Evolutionary conservation across 345 rosid genomes (phyloP), one percentile per base, ranked within the genome.

Genomic region (Melaleuca quinquenervia): DNA sequence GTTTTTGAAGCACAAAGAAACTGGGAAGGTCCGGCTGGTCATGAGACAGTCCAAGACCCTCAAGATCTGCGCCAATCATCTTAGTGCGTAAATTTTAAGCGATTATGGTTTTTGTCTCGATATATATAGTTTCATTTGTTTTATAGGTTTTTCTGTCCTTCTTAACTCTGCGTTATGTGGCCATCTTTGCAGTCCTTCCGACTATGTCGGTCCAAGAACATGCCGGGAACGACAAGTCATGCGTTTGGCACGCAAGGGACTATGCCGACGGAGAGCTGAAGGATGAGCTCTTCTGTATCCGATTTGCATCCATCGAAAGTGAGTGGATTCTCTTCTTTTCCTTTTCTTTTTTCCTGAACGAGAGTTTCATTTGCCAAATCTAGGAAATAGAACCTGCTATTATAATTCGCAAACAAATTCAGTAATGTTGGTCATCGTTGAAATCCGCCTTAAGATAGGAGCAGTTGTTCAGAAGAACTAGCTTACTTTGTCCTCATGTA

Each of bases 61-160:
- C 86, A 97, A 96, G 95, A 96, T 97, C 97, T 97, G 99, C 76
- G 99, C 99, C 82, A 97, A 97, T 89, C 99, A 97, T 93, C 88
- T 94, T 3, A 94, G 99, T 94, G 36, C 74, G 94, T 87, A 22
- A 60, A 24, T 82, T 80, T 74, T 18, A 5, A 8, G 83, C 75
- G 18, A 44, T 53, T 44, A 11, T 86, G 45, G 48, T 36, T 24
- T 5, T 56, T 18, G 16, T 54, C 44, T 51, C 9, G 76, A 29
- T 15, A 5, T 64, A 8, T 64, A 64, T 20, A 8, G 55, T 60
- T 70, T 62, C 49, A 11, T n/a, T 60, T 62, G 27, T 75, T 82
- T 82, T 80, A 16, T 8, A 15, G 6, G 41, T 2, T 32, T 26
- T 16, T 51, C 62, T 21, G 70, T 50, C 74, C 62, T 54, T 10